These are phyloP conservation scores for Sarocladiaceae sp. DNA, from an alignment of 2,329 filamentous ascomycete genomes.

Conservation along the genomic window DNA sequence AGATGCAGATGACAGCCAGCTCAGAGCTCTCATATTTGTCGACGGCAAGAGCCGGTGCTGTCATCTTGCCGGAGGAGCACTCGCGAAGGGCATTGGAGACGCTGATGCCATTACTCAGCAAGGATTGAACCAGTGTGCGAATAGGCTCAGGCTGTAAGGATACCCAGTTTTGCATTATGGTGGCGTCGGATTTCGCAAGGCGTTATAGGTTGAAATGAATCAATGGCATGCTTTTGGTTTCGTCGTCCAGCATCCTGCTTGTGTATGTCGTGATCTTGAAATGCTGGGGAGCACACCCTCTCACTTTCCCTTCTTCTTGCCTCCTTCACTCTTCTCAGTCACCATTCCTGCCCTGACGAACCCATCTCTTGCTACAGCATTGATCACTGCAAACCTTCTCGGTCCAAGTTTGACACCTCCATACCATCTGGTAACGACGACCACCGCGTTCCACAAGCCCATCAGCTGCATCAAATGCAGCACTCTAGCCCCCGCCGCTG, in stretches of 20 bases:
- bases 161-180: not conserved
- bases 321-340: slow-evolving; percentile 43
- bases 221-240: not conserved
- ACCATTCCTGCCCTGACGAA: slow-evolving; percentile 73
- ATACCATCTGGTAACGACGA: slow-evolving; percentile 94
- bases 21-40: slow-evolving; percentile 88
- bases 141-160: no score
- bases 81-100: slow-evolving; percentile 70
- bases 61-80: slow-evolving; percentile 76
- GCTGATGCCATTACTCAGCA: slow-evolving; percentile 49
- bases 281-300: slow-evolving; percentile 20
- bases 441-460: slow-evolving; percentile 88
- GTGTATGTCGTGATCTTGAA: not conserved
- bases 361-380: slow-evolving; percentile 77
- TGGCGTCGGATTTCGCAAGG: not conserved
- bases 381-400: slow-evolving; percentile 86
- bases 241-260: not conserved
- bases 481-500: slow-evolving; percentile 80
- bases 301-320: slow-evolving; percentile 32
- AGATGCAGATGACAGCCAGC: slow-evolving; percentile 51
- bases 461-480: slow-evolving; percentile 91
- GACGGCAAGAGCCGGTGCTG: slow-evolving; percentile 82
- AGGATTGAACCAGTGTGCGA: no score
- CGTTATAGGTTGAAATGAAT: not conserved
- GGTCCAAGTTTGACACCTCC: slow-evolving; percentile 87